Base-by-base conservation (phyloP, 768 basidiomycete species). In the Dioszegia crocea region DNA sequence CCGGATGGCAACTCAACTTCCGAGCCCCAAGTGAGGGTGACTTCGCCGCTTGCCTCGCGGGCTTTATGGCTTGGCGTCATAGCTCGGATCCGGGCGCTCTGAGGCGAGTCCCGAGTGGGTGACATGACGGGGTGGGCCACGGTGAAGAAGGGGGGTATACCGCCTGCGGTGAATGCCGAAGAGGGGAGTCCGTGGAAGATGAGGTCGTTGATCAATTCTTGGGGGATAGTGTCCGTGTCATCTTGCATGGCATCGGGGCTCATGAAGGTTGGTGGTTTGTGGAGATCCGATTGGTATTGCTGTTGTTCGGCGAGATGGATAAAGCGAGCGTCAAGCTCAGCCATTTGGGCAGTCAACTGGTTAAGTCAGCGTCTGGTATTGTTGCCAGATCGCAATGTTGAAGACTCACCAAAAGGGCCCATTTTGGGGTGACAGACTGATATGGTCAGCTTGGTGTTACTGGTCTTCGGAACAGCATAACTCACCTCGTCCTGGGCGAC, bases 1-100 rank as follows among this genome's bases (percentile, higher is more conserved):
- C 60, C 53, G 5, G 59, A 45, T 23, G 71, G 74, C n/a, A 75
- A 27, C 36, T 75, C 74, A 1, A 73, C 71, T 17, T 70, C 66
- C 1, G 71, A 71, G 9, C 71, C 74, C 74, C 74, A 73, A 12
- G 47, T 50, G 9, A 62, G 40, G 9, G 56, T 54, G 23, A 29
- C 56, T 5, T 62, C 66, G 12, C 41, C 52, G 40, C 52, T 52
- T 5, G 58, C 24, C 21, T 43, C 43, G n/a, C 54, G 23, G 4
- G 54, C 26, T 31, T 33, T 44, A 26, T 56, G 27, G 54, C 29
- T 56, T n/a, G 54, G 43, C 41, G 44, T 46, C 30, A 56, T 44
- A 2, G 41, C 27, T 14, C 54, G 41, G 54, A 33, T 39, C 21
- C 30, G 36, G 29, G 47, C 51, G 36, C 49, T 51, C 27, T 27